Evolutionary conservation across 306 rosid genomes (phyloP), one percentile per base, ranked within the genome.

Genomic region (Crotalaria pallida): DNA sequence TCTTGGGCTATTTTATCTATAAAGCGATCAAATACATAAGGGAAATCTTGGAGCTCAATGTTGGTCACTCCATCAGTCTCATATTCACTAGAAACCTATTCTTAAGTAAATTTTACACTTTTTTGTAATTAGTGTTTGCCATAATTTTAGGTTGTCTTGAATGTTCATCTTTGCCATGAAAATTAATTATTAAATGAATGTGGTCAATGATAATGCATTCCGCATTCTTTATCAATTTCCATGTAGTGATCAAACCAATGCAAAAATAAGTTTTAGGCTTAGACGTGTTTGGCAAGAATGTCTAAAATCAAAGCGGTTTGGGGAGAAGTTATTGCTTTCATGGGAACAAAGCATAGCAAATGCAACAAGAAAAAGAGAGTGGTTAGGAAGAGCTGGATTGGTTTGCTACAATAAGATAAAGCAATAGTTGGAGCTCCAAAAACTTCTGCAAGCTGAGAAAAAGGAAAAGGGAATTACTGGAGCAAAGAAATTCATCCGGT

Each of bases 281-380:
- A 80, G 62, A 65, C 80, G 63, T 47, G 68, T 85, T 33, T 88
- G 98, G 98, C 77, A 71, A 68, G 81, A 76, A 83, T 88, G 89
- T 50, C 73, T 87, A 69, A 84, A 82, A 69, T 66, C 58, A 58
- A 85, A 86, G 78, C 74, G 38, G 38, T 73, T 19, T 9, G 69
- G 66, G 81, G 86, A 87, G 61, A 81, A 60, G 5, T 8, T 87
- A 19, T 67, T 87, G 44, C 73, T 23, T 60, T 84, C 81, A 22
- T 88, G 96, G 98, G 74, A 68, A 15, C 79, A 78, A 69, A 81
- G 77, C 80, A 78, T 90, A 81, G 94, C 91, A 22, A 78, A 84
- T 70, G 89, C 71, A 7, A 94, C 98, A 44, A 88, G 79, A 84
- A 79, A 79, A 53, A 69, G 92, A 80, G 15, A 43, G 10, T 47